A percentile compares a stretch with the other conserved stretches of the same genome.
Conservation (phyloP, 208 protist species). For the Naegleria gruberi region DNA sequence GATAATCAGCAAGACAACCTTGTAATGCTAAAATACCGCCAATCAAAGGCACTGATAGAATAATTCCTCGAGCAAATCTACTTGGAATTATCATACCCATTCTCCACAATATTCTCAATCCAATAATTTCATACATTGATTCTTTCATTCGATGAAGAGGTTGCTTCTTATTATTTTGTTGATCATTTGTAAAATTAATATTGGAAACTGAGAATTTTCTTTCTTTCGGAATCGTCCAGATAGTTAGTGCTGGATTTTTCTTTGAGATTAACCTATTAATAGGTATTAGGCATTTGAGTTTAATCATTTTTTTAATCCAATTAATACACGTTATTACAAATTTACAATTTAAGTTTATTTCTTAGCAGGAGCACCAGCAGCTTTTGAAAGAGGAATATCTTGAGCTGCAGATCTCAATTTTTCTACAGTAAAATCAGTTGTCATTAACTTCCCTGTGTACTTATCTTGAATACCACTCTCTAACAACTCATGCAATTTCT, state of each 20-base stretch:
- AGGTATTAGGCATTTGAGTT: no score
- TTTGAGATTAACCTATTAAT: no score
- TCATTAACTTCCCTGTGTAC: conserved; percentile 17
- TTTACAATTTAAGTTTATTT: not conserved
- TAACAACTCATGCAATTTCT: conserved; percentile 33
- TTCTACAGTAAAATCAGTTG: not conserved
- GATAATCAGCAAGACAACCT: not conserved
- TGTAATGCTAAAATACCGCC: not conserved
- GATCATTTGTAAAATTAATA: no score
- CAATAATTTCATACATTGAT: not conserved
- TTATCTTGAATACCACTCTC: conserved; percentile 35
- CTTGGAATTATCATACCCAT: no score
- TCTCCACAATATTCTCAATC: not conserved
- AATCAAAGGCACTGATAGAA: not conserved
- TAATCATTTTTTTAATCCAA: no score
- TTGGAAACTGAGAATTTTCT: no score
- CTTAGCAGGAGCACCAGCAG: not conserved
- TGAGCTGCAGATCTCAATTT: not conserved
- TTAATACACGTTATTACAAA: not conserved
- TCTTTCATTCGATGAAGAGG: no score
- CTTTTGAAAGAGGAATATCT: not conserved
- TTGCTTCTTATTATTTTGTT: no score
- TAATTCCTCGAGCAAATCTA: not conserved
- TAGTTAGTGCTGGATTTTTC: no score
- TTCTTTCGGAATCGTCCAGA: no score